phyloP scores from a whole-genome alignment of 2,329 filamentous ascomycete species.

The Cladosporium austrohemisphaericum region DNA sequence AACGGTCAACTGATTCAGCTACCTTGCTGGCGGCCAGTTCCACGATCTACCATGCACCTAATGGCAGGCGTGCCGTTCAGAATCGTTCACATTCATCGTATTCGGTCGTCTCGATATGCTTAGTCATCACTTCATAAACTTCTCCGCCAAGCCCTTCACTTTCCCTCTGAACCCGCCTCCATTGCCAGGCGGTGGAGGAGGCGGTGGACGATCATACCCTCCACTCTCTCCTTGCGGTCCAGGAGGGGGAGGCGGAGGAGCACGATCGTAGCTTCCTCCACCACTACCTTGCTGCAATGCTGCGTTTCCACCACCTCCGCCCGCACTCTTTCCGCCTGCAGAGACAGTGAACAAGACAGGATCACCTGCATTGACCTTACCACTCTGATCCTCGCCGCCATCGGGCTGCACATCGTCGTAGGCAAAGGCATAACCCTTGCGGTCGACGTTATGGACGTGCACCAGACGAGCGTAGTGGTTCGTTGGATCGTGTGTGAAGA shows the following conservation, averaged over 20 bases:
- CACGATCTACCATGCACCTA: too few relatives aligned
- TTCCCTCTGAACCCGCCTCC: constrained; percentile 18
- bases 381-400: constrained; percentile 54
- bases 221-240: not conserved
- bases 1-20: too few relatives aligned
- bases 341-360: constrained; percentile 46
- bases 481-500: constrained; percentile 36
- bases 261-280: constrained; percentile 4
- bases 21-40: too few relatives aligned
- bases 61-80: too few relatives aligned
- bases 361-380: constrained; percentile 47
- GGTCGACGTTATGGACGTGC: constrained; percentile 57
- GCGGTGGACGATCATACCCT: constrained; percentile 17
- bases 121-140: constrained; percentile 20
- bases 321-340: constrained; percentile 41
- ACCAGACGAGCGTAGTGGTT: constrained; percentile 60
- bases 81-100: too few relatives aligned
- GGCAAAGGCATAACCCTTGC: constrained; percentile 62
- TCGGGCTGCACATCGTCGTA: constrained; percentile 65
- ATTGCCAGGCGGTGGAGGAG: constrained; percentile 17
- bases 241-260: constrained; percentile 7
- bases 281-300: constrained; percentile 1
- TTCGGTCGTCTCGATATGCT: too few relatives aligned
- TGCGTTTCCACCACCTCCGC: constrained; percentile 9
- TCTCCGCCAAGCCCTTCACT: constrained; percentile 20